phyloP scores from a whole-genome alignment of 2,329 filamentous ascomycete genomes.

The Peltaster fructicola region DNA sequence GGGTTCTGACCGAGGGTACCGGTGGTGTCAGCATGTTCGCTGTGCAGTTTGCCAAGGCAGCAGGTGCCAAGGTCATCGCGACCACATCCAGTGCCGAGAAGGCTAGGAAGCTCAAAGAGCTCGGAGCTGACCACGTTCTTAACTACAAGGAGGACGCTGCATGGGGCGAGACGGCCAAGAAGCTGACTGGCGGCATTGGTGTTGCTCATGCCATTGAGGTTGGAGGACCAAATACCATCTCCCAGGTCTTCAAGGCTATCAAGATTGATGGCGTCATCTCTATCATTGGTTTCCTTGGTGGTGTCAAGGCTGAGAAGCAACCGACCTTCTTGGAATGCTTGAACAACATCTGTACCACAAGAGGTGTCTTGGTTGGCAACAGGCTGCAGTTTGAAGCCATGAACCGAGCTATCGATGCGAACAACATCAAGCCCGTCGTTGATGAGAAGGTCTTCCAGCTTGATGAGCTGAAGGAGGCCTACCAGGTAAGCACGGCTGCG shows the following conservation, averaged over 20 bases:
- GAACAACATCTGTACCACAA: conserved; percentile 34
- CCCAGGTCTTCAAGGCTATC: conserved; percentile 27
- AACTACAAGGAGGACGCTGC: conserved; percentile 36
- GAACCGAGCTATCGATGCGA: conserved; percentile 39
- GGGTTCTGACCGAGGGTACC: conserved; percentile 51
- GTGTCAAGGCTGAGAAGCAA: conserved; percentile 27
- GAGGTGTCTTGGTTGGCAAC: conserved; percentile 40
- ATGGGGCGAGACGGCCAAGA: conserved; percentile 38
- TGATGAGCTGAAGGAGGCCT: conserved; percentile 33
- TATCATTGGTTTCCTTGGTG: conserved; percentile 42
- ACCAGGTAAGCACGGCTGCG: conserved; percentile 29
- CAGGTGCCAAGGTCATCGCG: conserved; percentile 38
- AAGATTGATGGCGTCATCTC: conserved; percentile 35
- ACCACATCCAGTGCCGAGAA: conserved; percentile 37
- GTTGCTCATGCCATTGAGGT: conserved; percentile 49
- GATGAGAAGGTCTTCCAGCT: conserved; percentile 40
- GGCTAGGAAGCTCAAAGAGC: conserved; percentile 29
- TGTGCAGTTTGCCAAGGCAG: conserved; percentile 38
- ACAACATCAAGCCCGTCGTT: conserved; percentile 40
- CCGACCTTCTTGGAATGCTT: conserved; percentile 36
- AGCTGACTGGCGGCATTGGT: conserved; percentile 35
- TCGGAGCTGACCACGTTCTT: conserved; percentile 39
- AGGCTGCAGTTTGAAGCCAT: conserved; percentile 41
- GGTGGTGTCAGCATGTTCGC: conserved; percentile 52
- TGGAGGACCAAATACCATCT: conserved; percentile 45